Percentiles rank a stretch among this genome's conserved stretches.
These are phyloP conservation scores for Tolypocladium tundrense DNA, from an alignment of 2,329 filamentous ascomycete species.

Conservation along the genomic window DNA sequence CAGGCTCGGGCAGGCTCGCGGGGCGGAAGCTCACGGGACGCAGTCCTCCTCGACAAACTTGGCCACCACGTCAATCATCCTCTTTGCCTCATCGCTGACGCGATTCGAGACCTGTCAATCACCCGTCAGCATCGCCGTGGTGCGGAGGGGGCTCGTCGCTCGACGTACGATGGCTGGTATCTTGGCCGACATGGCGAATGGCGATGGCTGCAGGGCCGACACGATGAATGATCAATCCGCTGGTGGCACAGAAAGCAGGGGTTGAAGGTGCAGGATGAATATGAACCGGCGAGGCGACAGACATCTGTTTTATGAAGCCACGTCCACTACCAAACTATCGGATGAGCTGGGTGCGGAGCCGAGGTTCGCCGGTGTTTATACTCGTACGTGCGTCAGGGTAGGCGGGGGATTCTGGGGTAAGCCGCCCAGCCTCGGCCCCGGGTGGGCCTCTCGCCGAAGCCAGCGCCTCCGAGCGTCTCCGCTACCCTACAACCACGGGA, in stretches of 20 bases:
- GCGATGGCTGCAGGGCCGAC: not conserved
- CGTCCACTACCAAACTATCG: not conserved
- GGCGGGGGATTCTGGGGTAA: not conserved
- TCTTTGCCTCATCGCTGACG: constrained; percentile 77
- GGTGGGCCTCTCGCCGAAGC: not conserved
- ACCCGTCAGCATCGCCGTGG: constrained; percentile 3
- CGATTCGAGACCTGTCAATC: constrained; percentile 33
- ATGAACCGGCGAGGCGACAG: not conserved
- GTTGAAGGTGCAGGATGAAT: not conserved
- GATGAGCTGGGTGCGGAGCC: not conserved
- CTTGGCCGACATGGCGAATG: constrained; percentile 17
- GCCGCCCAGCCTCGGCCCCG: not conserved
- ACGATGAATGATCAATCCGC: not conserved
- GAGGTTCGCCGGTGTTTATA: constrained; percentile 2
- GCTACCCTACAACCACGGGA: not conserved
- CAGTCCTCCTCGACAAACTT: constrained; percentile 97
- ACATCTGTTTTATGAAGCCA: not conserved
- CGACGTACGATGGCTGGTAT: constrained; percentile 22
- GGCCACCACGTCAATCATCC: constrained; percentile 78
- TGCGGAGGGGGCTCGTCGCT: not conserved
- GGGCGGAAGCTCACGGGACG: constrained; percentile 48
- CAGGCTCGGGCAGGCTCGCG: not conserved
- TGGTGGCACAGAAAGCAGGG: not conserved
- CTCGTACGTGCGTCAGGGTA: not conserved
- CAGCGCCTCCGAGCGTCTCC: not conserved